Percentiles rank a stretch among this genome's conserved stretches.
These are phyloP conservation scores for Dictyostelium purpureum DNA, from an alignment of 78 protist genomes.

Conservation along the genomic window DNA sequence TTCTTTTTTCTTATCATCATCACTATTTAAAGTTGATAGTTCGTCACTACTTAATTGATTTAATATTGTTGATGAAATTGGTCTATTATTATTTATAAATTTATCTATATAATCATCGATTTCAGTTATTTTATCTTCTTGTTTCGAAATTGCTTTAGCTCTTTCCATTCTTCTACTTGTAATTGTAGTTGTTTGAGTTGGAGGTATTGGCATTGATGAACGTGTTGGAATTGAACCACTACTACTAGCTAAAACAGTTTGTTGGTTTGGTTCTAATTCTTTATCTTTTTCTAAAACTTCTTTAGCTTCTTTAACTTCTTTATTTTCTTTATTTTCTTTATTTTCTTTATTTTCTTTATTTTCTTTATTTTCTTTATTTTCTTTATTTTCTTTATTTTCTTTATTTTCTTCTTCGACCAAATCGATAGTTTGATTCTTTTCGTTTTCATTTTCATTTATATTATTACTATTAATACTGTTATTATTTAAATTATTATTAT, in stretches of 20 bases:
- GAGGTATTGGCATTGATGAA: neutral
- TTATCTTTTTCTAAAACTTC: neutral
- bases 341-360: too few species aligned
- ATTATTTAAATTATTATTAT: too few species aligned
- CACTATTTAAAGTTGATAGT: neutral
- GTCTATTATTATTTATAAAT: neutral
- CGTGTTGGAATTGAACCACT: neutral
- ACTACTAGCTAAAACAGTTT: neutral
- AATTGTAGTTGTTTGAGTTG: neutral
- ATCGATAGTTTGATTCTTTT: too few species aligned
- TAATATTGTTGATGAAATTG: neutral
- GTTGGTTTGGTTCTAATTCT: neutral
- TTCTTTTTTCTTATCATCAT: neutral
- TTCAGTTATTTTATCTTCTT: neutral
- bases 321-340: too few species aligned
- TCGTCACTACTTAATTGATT: neutral
- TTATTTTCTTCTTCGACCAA: too few species aligned
- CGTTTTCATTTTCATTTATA: too few species aligned
- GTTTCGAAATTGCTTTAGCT: neutral
- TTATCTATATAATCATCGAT: constrained; percentile 33
- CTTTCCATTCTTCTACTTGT: constrained; percentile 27
- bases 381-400: too few species aligned
- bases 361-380: too few species aligned
- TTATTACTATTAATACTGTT: neutral
- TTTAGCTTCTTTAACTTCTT: too few species aligned